These are phyloP conservation scores for Thecaphora thlaspeos DNA, from an alignment of 1,284 basidiomycete genomes.

Conservation along the genomic window DNA sequence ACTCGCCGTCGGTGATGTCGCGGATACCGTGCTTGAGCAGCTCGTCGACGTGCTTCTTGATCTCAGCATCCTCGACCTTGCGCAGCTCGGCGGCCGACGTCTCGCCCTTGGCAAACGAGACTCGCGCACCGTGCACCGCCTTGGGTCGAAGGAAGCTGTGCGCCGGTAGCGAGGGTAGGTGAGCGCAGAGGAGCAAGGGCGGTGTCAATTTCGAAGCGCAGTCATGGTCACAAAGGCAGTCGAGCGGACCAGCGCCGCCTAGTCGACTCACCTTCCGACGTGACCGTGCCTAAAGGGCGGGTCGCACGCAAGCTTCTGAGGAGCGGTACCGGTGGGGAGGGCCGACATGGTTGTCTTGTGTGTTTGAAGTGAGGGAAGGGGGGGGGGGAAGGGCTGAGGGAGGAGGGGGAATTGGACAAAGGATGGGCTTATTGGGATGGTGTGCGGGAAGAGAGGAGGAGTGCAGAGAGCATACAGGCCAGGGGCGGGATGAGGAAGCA, in stretches of 20 bases:
- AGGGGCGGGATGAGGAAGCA: no score
- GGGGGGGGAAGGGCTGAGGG: neutral
- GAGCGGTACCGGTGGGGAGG: conserved; percentile 19
- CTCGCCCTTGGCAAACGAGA: conserved; percentile 60
- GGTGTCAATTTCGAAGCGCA: no score
- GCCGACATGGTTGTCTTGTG: conserved; percentile 10
- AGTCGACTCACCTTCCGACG: conserved; percentile 20
- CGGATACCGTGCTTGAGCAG: conserved; percentile 64
- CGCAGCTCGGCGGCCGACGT: conserved; percentile 61
- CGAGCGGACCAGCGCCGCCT: no score
- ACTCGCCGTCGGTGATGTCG: conserved; percentile 68
- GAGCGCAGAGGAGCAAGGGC: no score
- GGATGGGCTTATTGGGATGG: no score
- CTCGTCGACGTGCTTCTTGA: conserved; percentile 63
- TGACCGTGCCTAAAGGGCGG: conserved; percentile 37
- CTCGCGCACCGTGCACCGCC: conserved; percentile 63
- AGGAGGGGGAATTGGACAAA: neutral
- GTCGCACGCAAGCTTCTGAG: conserved; percentile 11
- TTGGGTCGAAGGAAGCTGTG: conserved; percentile 63
- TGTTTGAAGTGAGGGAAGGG: neutral
- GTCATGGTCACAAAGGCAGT: no score
- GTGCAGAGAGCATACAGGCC: no score
- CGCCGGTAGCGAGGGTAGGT: neutral
- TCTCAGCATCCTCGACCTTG: conserved; percentile 64
- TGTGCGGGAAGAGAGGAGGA: no score